Conservation (phyloP, 768 basidiomycete species). For the Termitomyces sp. region DNA sequence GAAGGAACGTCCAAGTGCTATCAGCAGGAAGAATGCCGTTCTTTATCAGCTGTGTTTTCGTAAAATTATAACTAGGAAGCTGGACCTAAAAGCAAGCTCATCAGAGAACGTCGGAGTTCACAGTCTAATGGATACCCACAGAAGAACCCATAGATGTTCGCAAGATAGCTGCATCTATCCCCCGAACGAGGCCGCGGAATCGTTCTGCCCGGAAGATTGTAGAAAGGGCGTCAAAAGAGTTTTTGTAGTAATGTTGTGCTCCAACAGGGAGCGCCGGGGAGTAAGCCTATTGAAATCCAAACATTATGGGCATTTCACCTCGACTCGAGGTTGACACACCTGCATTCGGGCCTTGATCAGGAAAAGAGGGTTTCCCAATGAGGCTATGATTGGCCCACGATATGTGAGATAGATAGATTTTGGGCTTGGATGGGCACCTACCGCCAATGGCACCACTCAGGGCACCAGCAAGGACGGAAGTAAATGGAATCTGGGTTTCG, state of each 20-base stretch:
- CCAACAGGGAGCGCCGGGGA: conserved; percentile 94
- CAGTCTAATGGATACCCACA: conserved; percentile 31
- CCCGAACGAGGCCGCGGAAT: conserved; percentile 76
- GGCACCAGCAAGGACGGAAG: conserved; percentile 85
- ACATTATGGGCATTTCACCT: neutral
- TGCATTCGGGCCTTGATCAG: conserved; percentile 98
- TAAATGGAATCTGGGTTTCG: conserved; percentile 65
- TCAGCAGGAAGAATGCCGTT: conserved; percentile 68
- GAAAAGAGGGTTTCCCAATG: conserved; percentile 87
- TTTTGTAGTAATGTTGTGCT: conserved; percentile 89
- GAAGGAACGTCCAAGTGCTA: conserved; percentile 83
- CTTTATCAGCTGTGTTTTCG: conserved; percentile 75
- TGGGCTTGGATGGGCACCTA: conserved; percentile 24
- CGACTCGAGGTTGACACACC: conserved; percentile 31
- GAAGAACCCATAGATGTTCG: conserved; percentile 95
- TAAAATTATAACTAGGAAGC: conserved; percentile 93
- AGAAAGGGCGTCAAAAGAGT: conserved; percentile 72
- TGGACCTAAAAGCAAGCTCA: conserved; percentile 58
- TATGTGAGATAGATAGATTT: neutral
- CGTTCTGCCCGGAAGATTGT: conserved; percentile 81
- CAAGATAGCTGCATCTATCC: conserved; percentile 90
- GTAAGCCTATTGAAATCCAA: conserved; percentile 62
- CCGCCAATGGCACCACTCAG: conserved; percentile 90
- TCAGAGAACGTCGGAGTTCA: neutral
- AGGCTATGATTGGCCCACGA: conserved; percentile 37